Evolutionary conservation across 164 flowering plant species (phyloP).

Genomic region (Macadamia tetraphylla): DNA sequence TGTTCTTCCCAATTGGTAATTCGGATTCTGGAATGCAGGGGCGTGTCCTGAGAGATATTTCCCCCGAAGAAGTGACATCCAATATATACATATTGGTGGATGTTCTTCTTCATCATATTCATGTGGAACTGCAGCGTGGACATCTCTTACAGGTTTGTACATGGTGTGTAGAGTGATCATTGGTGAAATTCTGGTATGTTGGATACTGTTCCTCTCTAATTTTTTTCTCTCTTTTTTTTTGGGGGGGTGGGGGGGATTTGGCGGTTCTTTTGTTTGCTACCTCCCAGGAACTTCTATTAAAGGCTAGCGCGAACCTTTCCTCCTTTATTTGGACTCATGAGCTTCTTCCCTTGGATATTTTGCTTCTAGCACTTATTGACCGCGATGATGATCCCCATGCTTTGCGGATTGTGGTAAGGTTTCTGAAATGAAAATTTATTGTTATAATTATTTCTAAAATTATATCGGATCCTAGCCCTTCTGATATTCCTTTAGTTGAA

Average conservation of each 20-base stretch:
- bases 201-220: not conserved
- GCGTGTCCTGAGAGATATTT: constrained; percentile 78
- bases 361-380: constrained; percentile 87
- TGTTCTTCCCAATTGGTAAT: constrained; percentile 3
- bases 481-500: too few species aligned
- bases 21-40: constrained; percentile 37
- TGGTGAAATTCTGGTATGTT: not conserved
- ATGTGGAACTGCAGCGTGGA: constrained; percentile 79
- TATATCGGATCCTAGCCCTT: too few species aligned
- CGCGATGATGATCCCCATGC: constrained; percentile 98
- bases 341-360: constrained; percentile 87
- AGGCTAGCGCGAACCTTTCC: constrained; percentile 68
- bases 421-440: too few species aligned
- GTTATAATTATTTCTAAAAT: too few species aligned
- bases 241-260: too few species aligned
- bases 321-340: constrained; percentile 89
- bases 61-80: constrained; percentile 96
- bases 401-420: constrained; percentile 82
- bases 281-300: constrained; percentile 69
- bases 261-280: not conserved
- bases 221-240: not conserved
- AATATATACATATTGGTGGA: constrained; percentile 96
- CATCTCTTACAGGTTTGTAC: constrained; percentile 62
- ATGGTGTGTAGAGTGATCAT: not conserved
- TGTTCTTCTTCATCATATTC: constrained; percentile 90